Conservation (phyloP, 305 asterid species). For the Fraxinus latifolia region DNA sequence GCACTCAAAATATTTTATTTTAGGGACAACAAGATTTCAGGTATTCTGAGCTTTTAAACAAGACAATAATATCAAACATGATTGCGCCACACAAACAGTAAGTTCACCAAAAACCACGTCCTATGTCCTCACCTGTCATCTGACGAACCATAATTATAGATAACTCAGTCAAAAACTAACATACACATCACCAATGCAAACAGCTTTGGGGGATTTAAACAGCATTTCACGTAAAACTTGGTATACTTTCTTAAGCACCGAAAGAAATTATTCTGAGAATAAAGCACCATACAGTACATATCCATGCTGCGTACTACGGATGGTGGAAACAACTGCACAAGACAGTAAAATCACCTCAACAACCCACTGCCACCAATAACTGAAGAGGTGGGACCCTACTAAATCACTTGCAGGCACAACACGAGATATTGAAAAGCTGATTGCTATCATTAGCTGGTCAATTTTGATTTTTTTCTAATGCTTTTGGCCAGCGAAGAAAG, state of each 20-base stretch:
- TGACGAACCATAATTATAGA: neutral
- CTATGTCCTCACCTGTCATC: neutral
- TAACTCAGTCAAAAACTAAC: neutral
- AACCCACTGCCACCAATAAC: slow-evolving; percentile 10
- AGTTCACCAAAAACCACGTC: neutral
- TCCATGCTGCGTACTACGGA: neutral
- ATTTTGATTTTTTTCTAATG: neutral
- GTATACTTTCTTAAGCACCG: slow-evolving; percentile 2
- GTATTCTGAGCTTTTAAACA: neutral
- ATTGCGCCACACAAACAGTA: neutral
- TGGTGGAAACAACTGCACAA: slow-evolving; percentile 2
- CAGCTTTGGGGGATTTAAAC: neutral
- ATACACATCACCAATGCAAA: neutral
- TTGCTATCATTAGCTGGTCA: slow-evolving; percentile 5
- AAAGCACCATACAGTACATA: neutral
- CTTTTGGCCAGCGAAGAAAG: slow-evolving; percentile 4
- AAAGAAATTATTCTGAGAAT: neutral
- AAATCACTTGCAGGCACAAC: slow-evolving; percentile 9
- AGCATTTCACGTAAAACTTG: neutral
- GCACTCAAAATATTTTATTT: neutral
- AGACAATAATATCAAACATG: neutral
- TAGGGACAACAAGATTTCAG: neutral
- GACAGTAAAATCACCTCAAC: neutral
- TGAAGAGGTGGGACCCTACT: neutral
- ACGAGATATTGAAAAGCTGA: slow-evolving; percentile 10